These are phyloP conservation scores for Schwanniomyces sp. DNA, from an alignment of 805 yeast species.

Conservation along the genomic window DNA sequence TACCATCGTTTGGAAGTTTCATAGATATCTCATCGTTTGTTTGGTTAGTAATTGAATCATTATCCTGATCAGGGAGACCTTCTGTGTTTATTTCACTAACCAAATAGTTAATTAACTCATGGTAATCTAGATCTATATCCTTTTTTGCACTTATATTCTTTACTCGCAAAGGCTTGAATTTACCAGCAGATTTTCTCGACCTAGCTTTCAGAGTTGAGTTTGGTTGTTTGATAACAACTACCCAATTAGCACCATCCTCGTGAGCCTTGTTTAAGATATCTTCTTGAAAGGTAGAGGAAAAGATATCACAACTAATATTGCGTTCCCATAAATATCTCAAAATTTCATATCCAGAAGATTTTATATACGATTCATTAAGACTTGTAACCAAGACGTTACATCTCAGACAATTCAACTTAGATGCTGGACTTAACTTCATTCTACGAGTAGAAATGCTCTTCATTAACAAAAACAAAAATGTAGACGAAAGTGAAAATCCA, in stretches of 20 bases:
- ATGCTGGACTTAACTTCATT: conserved; percentile 13
- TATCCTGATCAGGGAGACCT: conserved; percentile 8
- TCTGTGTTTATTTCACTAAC: conserved; percentile 17
- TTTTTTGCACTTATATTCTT: conserved; percentile 57
- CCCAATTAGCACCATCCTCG: conserved; percentile 71
- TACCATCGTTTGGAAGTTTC: conserved; percentile 6
- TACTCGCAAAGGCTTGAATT: conserved; percentile 75
- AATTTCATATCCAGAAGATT: conserved; percentile 62
- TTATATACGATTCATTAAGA: conserved; percentile 54
- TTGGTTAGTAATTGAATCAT: neutral
- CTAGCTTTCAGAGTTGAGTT: conserved; percentile 23
- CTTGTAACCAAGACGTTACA: conserved; percentile 84
- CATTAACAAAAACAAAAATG: conserved; percentile 35
- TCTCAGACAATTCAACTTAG: conserved; percentile 38
- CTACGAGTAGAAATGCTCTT: conserved; percentile 23
- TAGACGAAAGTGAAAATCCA: conserved; percentile 77
- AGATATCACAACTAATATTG: conserved; percentile 77
- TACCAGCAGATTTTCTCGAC: conserved; percentile 21
- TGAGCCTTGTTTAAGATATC: conserved; percentile 65
- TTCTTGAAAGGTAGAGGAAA: conserved; percentile 43
- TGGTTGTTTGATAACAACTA: conserved; percentile 75
- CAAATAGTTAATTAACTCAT: conserved; percentile 53
- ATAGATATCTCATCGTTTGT: conserved; percentile 4
- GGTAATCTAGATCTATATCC: conserved; percentile 73
- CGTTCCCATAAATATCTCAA: conserved; percentile 68